Conservation (phyloP, 176 grass and related monocot species). For the Aegilops tauschii region DNA sequence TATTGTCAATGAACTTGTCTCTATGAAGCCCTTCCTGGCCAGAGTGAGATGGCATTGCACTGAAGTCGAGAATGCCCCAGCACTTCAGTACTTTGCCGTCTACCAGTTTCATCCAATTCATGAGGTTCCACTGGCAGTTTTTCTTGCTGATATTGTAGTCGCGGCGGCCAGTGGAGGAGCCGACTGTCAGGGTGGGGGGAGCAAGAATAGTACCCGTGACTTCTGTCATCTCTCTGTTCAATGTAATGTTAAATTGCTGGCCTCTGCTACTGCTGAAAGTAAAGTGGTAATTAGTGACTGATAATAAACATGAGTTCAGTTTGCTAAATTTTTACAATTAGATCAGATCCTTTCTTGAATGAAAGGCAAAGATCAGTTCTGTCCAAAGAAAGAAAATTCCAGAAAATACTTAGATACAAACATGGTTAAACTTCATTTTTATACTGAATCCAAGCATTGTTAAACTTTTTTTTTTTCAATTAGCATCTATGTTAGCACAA, state of each 20-base stretch:
- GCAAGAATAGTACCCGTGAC: slow-evolving; percentile 39
- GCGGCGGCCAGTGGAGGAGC: not conserved
- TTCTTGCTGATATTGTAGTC: slow-evolving; percentile 17
- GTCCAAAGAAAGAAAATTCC: not conserved
- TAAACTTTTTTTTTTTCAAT: not conserved
- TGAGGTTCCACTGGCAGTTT: slow-evolving; percentile 42
- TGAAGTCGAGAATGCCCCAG: slow-evolving; percentile 55
- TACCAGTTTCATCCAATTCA: slow-evolving; percentile 5
- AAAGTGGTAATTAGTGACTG: slow-evolving; percentile 9
- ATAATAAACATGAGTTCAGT: not conserved
- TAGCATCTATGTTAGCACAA: not conserved
- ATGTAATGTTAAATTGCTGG: slow-evolving; percentile 21
- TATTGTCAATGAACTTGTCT: not conserved
- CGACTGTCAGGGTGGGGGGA: slow-evolving; percentile 33
- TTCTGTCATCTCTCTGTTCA: slow-evolving; percentile 34
- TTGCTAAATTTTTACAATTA: not conserved
- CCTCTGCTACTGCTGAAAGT: slow-evolving; percentile 36
- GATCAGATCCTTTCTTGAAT: not conserved
- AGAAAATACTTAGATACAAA: not conserved
- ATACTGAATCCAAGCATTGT: not conserved
- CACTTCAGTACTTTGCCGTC: slow-evolving; percentile 16
- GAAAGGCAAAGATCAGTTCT: not conserved
- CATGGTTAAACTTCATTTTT: not conserved
- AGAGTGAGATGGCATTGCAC: not conserved
- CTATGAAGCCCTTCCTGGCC: not conserved